Evolutionary conservation across 2,329 filamentous ascomycete genomes (phyloP).

Genomic region (Cordyceps farinosa): DNA sequence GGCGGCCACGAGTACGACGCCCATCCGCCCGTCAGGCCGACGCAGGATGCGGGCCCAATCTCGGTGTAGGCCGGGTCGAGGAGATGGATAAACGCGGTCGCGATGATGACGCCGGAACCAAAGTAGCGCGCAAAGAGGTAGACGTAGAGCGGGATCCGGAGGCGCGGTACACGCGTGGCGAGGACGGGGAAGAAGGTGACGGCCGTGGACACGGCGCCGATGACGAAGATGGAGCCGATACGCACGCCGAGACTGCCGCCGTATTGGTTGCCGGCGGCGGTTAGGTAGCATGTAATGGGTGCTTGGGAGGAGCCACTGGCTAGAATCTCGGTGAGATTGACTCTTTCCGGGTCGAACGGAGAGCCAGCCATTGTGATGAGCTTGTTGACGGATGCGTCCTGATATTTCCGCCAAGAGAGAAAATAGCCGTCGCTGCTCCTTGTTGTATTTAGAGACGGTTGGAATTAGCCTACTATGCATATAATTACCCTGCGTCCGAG

Average conservation of each 20-base stretch:
- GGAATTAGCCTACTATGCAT: neutral
- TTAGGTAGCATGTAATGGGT: neutral
- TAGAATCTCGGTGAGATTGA: neutral
- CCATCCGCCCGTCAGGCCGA: slow-evolving; percentile 49
- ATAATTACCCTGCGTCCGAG: neutral
- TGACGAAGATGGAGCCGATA: slow-evolving; percentile 72
- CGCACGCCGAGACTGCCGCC: slow-evolving; percentile 59
- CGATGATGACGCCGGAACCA: slow-evolving; percentile 72
- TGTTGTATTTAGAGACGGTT: neutral
- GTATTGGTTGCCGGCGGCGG: slow-evolving; percentile 44
- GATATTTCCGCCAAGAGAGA: neutral
- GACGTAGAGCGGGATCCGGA: slow-evolving; percentile 59
- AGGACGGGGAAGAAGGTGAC: slow-evolving; percentile 66
- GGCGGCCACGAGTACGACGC: slow-evolving; percentile 49
- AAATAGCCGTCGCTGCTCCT: neutral
- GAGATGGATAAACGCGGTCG: slow-evolving; percentile 72
- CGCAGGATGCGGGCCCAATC: slow-evolving; percentile 35
- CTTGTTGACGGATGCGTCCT: neutral
- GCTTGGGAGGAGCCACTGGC: neutral
- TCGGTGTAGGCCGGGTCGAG: slow-evolving; percentile 27
- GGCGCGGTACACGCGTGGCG: slow-evolving; percentile 43
- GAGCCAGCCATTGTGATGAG: neutral
- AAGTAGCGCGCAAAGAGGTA: slow-evolving; percentile 73
- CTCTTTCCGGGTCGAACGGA: neutral
- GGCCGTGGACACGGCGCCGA: slow-evolving; percentile 57